Evolutionary conservation across 768 basidiomycete species (phyloP).

Genomic region (Clavaria fumosa): DNA sequence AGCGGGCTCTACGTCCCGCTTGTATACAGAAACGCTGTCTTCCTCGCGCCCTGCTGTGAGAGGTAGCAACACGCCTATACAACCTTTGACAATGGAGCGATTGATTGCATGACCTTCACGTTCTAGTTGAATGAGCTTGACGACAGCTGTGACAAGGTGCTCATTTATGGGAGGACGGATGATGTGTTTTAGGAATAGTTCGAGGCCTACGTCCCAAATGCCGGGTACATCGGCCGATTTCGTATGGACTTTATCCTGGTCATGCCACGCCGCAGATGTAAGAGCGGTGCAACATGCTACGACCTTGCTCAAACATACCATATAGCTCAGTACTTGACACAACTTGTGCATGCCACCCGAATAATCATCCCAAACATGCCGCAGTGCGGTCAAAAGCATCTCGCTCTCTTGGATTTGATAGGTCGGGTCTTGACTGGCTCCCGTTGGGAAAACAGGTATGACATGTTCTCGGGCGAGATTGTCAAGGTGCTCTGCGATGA

Average conservation of each 20-base stretch:
- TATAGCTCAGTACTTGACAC: constrained; percentile 85
- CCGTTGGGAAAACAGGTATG: constrained; percentile 68
- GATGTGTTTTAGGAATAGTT: constrained; percentile 73
- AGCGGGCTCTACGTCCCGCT: constrained; percentile 67
- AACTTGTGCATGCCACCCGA: constrained; percentile 76
- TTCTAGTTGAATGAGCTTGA: constrained; percentile 80
- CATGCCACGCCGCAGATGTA: constrained; percentile 6
- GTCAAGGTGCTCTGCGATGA: constrained; percentile 75
- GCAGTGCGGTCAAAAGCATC: constrained; percentile 65
- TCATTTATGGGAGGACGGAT: constrained; percentile 69
- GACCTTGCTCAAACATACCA: constrained; percentile 41
- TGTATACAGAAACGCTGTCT: constrained; percentile 54
- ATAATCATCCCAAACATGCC: constrained; percentile 90
- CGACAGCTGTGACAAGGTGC: constrained; percentile 66
- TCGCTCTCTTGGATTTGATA: constrained; percentile 78
- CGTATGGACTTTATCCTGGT: constrained; percentile 83
- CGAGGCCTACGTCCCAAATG: constrained; percentile 68
- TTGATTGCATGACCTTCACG: constrained; percentile 85
- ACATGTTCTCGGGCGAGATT: constrained; percentile 61
- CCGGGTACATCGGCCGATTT: constrained; percentile 57
- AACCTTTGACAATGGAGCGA: constrained; percentile 80
- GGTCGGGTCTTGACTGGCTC: constrained; percentile 47
- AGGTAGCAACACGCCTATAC: constrained; percentile 69
- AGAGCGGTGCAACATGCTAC: constrained; percentile 1
- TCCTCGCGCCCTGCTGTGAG: constrained; percentile 38